phyloP scores from a whole-genome alignment of 2,329 filamentous ascomycete species.

The Phialophora tarda region DNA sequence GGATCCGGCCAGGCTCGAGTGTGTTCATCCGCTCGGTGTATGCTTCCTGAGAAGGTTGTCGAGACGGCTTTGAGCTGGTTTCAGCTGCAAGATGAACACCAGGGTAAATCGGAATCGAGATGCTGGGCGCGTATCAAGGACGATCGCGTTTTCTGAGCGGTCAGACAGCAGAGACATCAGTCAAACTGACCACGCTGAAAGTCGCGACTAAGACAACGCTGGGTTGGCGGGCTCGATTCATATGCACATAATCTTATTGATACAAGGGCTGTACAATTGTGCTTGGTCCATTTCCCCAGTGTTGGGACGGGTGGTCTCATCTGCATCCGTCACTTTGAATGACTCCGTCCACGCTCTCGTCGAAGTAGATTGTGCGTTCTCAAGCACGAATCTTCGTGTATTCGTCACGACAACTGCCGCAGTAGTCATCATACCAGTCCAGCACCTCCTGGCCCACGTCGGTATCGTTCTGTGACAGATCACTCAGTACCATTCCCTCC shows the following conservation, averaged over 20 bases:
- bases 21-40: background rate
- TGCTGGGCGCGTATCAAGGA: background rate
- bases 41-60: background rate
- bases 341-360: background rate
- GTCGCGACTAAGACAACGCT: background rate
- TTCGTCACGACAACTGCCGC: constrained; percentile 60
- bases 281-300: background rate
- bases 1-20: constrained; percentile 6
- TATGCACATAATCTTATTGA: background rate
- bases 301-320: background rate
- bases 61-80: background rate
- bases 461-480: constrained; percentile 40
- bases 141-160: background rate
- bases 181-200: background rate
- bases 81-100: background rate
- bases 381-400: constrained; percentile 31
- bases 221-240: too few species aligned
- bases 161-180: background rate
- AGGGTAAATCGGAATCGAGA: background rate
- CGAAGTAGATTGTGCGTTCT: background rate
- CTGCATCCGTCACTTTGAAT: background rate
- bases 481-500: constrained; percentile 52
- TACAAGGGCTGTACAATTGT: background rate
- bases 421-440: constrained; percentile 66
- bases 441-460: constrained; percentile 38